These are phyloP conservation scores for Syzygium aromaticum DNA, from an alignment of 345 rosid species.

Conservation along the genomic window DNA sequence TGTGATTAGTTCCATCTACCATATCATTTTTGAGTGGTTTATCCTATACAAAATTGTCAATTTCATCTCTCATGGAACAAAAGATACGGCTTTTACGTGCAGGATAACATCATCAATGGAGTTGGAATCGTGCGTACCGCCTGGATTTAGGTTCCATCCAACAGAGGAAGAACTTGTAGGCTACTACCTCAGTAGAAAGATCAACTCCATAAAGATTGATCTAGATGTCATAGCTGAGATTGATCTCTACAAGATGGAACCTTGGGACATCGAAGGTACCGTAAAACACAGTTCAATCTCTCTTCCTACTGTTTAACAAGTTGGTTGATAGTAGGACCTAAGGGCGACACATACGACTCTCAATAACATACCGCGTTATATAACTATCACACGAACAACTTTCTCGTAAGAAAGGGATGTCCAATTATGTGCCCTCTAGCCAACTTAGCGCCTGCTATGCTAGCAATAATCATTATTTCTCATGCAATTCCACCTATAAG, in stretches of 20 bases:
- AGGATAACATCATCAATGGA: constrained; percentile 6
- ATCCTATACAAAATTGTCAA: not conserved
- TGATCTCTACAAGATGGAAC: constrained; percentile 96
- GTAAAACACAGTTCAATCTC: not conserved
- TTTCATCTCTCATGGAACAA: not conserved
- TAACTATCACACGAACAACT: not conserved
- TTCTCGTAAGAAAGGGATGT: not conserved
- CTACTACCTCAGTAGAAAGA: constrained; percentile 80
- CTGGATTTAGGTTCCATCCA: constrained; percentile 94
- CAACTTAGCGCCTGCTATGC: not conserved
- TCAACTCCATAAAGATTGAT: constrained; percentile 58
- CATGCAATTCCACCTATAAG: not conserved
- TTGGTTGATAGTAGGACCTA: not conserved
- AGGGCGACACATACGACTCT: not conserved
- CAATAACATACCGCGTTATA: not conserved
- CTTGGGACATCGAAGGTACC: constrained; percentile 91
- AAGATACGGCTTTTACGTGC: not conserved
- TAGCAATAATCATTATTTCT: not conserved
- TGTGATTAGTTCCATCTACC: not conserved
- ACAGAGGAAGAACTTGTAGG: constrained; percentile 98
- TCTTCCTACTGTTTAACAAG: not conserved
- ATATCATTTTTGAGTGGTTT: not conserved
- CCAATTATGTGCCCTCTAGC: not conserved
- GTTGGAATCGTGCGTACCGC: constrained; percentile 70
- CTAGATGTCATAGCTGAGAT: constrained; percentile 77